phyloP scores from a whole-genome alignment of 1,284 basidiomycete genomes.

The Cutaneotrichosporon curvatum region DNA sequence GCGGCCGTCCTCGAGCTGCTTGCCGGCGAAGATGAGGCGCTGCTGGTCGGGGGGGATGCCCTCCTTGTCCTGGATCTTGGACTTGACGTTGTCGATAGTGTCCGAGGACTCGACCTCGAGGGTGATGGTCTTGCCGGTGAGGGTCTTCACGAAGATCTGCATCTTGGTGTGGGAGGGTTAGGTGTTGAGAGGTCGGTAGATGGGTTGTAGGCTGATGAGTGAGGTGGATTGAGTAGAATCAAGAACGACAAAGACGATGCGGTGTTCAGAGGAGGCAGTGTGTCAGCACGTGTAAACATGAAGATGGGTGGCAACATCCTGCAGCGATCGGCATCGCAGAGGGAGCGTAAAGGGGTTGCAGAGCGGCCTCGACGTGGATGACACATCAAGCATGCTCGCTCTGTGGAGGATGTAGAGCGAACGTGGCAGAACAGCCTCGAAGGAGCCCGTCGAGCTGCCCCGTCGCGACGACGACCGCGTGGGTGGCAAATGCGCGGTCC shows the following conservation, averaged over 20 bases:
- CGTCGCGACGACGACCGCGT: too few species aligned
- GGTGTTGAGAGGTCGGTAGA: too few species aligned
- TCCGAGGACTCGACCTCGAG: conserved; percentile 55
- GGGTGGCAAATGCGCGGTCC: too few species aligned
- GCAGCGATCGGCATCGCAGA: not conserved
- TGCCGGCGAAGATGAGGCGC: conserved; percentile 87
- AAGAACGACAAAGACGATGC: not conserved
- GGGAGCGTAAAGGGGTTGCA: too few species aligned
- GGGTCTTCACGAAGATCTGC: conserved; percentile 18
- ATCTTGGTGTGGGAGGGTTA: conserved; percentile 6
- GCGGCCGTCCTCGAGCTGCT: conserved; percentile 93
- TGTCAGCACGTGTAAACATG: not conserved
- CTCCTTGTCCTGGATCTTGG: conserved; percentile 55
- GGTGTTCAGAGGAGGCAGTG: too few species aligned
- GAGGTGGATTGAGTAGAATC: not conserved
- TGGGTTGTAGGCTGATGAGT: conserved; percentile 2
- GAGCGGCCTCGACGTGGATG: too few species aligned
- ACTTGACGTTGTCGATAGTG: conserved; percentile 58
- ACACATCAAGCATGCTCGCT: too few species aligned
- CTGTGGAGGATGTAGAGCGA: too few species aligned
- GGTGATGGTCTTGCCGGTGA: conserved; percentile 55
- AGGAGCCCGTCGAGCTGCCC: too few species aligned
- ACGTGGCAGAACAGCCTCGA: too few species aligned
- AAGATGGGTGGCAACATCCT: not conserved
- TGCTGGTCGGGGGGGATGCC: conserved; percentile 88